A percentile compares a stretch with the other conserved stretches of the same genome.
Conservation (phyloP, 2,329 filamentous ascomycete genomes). For the Penicillium capsulatum region DNA sequence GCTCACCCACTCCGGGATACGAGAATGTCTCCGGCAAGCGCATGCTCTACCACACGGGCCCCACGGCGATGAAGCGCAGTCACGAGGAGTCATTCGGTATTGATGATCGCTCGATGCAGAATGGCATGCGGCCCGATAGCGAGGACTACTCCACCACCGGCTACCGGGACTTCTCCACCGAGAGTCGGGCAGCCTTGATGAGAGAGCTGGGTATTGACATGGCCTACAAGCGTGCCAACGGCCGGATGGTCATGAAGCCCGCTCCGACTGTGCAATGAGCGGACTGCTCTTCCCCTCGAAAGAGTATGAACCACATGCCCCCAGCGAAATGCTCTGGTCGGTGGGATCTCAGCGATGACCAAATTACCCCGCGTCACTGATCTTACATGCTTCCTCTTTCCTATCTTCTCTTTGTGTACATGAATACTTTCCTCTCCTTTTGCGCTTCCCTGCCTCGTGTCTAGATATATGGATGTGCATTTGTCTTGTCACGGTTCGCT, state of each 20-base stretch:
- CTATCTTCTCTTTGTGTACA: conserved; percentile 15
- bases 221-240: conserved; percentile 37
- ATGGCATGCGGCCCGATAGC: conserved; percentile 43
- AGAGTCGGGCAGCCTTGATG: conserved; percentile 23
- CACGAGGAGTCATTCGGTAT: conserved; percentile 40
- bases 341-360: too few species aligned
- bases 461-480: conserved; percentile 13
- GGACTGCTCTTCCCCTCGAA: not conserved
- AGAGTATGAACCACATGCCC: too few species aligned
- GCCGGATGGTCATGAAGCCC: conserved; percentile 31
- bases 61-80: conserved; percentile 30
- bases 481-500: not conserved
- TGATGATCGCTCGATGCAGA: conserved; percentile 40
- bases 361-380: too few species aligned
- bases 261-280: conserved; percentile 20
- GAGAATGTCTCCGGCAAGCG: conserved; percentile 25
- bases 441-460: conserved; percentile 7
- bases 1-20: conserved; percentile 20
- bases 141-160: conserved; percentile 23
- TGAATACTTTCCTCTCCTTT: conserved; percentile 9
- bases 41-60: conserved; percentile 32
- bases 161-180: conserved; percentile 26
- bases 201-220: conserved; percentile 27
- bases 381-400: not conserved
- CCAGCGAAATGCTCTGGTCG: too few species aligned